Percentiles rank a stretch among this genome's conserved stretches.
These are phyloP conservation scores for Mollisiaceae sp. DNA, from an alignment of 2,329 filamentous ascomycete genomes.

Conservation along the genomic window DNA sequence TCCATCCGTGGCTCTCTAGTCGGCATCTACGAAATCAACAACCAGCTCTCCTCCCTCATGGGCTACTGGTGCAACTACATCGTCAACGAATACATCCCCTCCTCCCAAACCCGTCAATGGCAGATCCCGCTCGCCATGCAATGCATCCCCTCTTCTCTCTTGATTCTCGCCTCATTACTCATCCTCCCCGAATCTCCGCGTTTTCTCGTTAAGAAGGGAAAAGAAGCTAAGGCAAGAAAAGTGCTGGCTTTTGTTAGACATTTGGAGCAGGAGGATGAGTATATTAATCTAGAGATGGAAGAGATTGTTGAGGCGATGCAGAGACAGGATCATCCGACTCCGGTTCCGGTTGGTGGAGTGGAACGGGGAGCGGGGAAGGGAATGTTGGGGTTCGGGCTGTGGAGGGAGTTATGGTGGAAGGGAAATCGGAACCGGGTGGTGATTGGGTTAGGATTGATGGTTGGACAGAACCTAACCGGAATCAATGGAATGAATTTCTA, in stretches of 20 bases:
- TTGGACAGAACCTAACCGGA: slow-evolving; percentile 37
- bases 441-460: slow-evolving; percentile 35
- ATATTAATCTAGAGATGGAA: slow-evolving; percentile 29
- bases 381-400: slow-evolving; percentile 10
- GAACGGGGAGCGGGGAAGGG: background rate
- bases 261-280: slow-evolving; percentile 21
- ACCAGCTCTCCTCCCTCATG: slow-evolving; percentile 34
- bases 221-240: slow-evolving; percentile 21
- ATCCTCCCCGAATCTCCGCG: slow-evolving; percentile 75
- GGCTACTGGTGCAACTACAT: slow-evolving; percentile 39
- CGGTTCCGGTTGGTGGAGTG: background rate
- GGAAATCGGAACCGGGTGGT: slow-evolving; percentile 32
- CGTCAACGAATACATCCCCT: slow-evolving; percentile 29
- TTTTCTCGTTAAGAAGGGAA: slow-evolving; percentile 29
- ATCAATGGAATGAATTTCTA: slow-evolving; percentile 40
- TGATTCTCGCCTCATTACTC: slow-evolving; percentile 49
- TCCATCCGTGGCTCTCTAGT: slow-evolving; percentile 36
- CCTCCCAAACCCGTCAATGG: slow-evolving; percentile 37
- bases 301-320: slow-evolving; percentile 33
- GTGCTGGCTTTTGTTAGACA: slow-evolving; percentile 29
- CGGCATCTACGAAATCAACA: slow-evolving; percentile 39
- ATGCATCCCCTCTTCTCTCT: slow-evolving; percentile 41
- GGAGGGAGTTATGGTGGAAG: slow-evolving; percentile 33
- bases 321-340: slow-evolving; percentile 16
- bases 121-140: slow-evolving; percentile 45